These are phyloP conservation scores for Solanum acaule DNA, from an alignment of 257 asterid genomes.

Conservation along the genomic window DNA sequence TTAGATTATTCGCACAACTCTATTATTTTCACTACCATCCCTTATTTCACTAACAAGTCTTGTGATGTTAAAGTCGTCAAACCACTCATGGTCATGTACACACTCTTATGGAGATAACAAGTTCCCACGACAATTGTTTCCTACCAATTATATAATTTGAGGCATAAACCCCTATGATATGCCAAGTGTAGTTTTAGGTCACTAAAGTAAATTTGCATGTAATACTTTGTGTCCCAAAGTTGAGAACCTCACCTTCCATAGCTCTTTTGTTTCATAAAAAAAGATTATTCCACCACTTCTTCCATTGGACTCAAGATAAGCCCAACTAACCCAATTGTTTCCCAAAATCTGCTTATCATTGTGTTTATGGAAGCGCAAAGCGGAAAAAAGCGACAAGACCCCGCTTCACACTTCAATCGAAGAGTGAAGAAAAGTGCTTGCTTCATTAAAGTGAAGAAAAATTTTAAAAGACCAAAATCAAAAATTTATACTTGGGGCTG, in stretches of 20 bases:
- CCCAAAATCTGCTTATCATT: not conserved
- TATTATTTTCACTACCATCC: not conserved
- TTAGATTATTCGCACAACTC: not conserved
- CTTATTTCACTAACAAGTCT: not conserved
- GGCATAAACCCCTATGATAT: not conserved
- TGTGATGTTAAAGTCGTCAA: not conserved
- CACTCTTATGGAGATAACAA: not conserved
- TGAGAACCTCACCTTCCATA: not conserved
- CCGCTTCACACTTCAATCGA: not conserved
- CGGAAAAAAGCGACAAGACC: not conserved
- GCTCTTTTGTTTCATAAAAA: not conserved
- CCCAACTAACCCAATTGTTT: not conserved
- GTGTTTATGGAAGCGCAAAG: not conserved
- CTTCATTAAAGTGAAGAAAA: not conserved
- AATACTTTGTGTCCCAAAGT: not conserved
- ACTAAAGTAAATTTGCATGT: not conserved
- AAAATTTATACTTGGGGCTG: not conserved
- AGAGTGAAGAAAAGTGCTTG: not conserved
- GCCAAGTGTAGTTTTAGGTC: not conserved
- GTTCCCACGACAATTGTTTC: not conserved
- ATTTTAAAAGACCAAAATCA: not conserved
- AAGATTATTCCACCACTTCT: not conserved
- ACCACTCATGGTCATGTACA: not conserved
- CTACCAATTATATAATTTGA: not conserved
- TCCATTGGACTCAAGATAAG: not conserved